phyloP scores from a whole-genome alignment of 202 grass and related monocot genomes.

The Schoenoplectus triqueter region DNA sequence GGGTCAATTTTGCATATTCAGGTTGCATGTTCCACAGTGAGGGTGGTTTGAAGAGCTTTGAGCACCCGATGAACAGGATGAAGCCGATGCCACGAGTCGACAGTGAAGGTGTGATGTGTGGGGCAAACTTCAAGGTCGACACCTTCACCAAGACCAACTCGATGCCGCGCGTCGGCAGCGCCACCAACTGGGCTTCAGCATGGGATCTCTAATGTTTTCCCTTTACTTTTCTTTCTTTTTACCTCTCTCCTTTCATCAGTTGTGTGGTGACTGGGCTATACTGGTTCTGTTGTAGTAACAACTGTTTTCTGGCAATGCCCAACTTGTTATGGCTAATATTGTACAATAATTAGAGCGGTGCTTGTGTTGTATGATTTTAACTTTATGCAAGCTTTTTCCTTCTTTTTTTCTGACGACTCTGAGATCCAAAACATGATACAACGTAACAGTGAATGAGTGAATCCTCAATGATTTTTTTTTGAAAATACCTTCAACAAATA shows the following conservation, averaged over 20 bases:
- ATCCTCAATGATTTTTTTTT: neutral
- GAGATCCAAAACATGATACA: too few relatives aligned
- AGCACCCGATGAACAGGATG: constrained; percentile 87
- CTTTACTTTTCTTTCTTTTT: neutral
- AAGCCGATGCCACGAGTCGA: constrained; percentile 87
- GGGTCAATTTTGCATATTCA: constrained; percentile 20
- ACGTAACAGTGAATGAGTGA: neutral
- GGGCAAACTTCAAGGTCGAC: constrained; percentile 95
- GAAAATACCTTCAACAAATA: too few relatives aligned
- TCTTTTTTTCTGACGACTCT: neutral
- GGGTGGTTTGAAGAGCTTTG: constrained; percentile 91
- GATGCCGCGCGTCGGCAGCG: constrained; percentile 92
- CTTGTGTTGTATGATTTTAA: neutral
- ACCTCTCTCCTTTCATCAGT: neutral
- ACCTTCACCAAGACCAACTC: constrained; percentile 72
- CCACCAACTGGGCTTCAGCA: constrained; percentile 66
- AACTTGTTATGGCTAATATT: neutral
- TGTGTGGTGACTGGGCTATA: constrained; percentile 28
- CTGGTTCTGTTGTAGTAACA: neutral
- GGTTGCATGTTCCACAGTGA: constrained; percentile 99
- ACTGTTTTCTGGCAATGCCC: neutral
- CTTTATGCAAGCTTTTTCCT: neutral
- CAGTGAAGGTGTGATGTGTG: constrained; percentile 91
- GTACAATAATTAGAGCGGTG: neutral
- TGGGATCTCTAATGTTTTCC: constrained; percentile 43